Evolutionary conservation across 2,329 filamentous ascomycete species (phyloP), one percentile per base, ranked within the genome.

Genomic region (Cladosporium sp.): DNA sequence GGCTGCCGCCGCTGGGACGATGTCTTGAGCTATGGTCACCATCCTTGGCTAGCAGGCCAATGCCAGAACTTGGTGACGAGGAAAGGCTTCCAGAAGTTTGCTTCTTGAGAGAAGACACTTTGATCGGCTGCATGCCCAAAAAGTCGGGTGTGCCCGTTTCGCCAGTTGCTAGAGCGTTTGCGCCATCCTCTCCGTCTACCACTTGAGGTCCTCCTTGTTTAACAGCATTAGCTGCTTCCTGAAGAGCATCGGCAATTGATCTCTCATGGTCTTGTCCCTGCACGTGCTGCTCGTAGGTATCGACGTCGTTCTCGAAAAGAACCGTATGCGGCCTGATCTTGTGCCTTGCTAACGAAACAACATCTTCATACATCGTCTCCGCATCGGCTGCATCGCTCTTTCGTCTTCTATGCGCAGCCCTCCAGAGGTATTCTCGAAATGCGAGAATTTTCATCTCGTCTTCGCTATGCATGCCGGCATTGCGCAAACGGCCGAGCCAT

Each of bases 401-500:
- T 8, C 79, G 72, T 61, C 84, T 87, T 54, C 87, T 83, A 59
- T 83, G 82, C 43, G 86, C 86, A 7, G 93, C 78, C 33, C 88
- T 83, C 87, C 88, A 95, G 35, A 98, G 88, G 61, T 95, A 97
- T 63, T 96, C 91, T 51, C 88, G 78, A 9, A 98, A 74, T 4
- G 84, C 86, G 30, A 97, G 73, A 2, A 98, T 72, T 67, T 98
- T 97, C 63, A 86, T 81, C 57, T 98, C 93, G 58, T 98, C 92
- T 38, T 96, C 91, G 1, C 76, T 63, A 1, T 77, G 74, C 73
- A 98, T 82, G 0, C 93, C 93, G 36, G 95, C 81, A 56, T 88
- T 95, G 43, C 87, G 82, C 41, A 98, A 71, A 56, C 89, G 86
- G 12, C 80, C 76, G n/a, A 98, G 73, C 91, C 93, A 97, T 58